These are phyloP conservation scores for Fusarium coicis DNA, from an alignment of 2,329 filamentous ascomycete genomes.

Conservation along the genomic window DNA sequence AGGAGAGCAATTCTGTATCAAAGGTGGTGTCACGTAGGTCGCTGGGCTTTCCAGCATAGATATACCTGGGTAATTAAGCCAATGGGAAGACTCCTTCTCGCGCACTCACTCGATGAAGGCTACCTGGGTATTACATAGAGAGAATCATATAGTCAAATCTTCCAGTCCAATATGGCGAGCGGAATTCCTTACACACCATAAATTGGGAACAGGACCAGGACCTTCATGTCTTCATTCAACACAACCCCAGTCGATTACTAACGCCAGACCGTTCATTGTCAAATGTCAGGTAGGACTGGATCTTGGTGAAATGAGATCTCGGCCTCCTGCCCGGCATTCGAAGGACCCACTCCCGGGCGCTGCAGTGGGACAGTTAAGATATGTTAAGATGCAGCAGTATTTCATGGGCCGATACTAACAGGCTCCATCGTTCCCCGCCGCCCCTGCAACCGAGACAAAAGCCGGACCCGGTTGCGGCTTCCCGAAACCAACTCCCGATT, in stretches of 20 bases:
- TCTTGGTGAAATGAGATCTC: constrained; percentile 19
- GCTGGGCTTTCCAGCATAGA: background rate
- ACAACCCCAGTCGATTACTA: background rate
- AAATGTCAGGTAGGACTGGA: constrained; percentile 6
- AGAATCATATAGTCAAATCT: background rate
- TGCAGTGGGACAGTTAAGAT: constrained; percentile 1
- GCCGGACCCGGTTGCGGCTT: constrained; percentile 40
- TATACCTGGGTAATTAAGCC: background rate
- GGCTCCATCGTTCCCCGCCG: background rate
- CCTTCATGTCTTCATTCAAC: background rate
- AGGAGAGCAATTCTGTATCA: background rate
- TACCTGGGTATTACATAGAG: background rate
- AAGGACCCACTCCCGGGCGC: constrained; percentile 9
- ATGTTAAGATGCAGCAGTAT: background rate
- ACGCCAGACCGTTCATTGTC: background rate
- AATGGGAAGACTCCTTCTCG: background rate
- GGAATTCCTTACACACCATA: background rate
- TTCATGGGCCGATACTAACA: background rate
- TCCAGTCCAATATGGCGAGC: background rate
- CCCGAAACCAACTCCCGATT: constrained; percentile 46
- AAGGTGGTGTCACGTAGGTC: background rate
- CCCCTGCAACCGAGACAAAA: constrained; percentile 38
- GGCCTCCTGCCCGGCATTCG: constrained; percentile 23
- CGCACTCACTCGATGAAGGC: background rate
- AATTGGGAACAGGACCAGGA: background rate